Evolutionary conservation across 139 green algal species (phyloP).

Genomic region (Pycnococcus provasolii): DNA sequence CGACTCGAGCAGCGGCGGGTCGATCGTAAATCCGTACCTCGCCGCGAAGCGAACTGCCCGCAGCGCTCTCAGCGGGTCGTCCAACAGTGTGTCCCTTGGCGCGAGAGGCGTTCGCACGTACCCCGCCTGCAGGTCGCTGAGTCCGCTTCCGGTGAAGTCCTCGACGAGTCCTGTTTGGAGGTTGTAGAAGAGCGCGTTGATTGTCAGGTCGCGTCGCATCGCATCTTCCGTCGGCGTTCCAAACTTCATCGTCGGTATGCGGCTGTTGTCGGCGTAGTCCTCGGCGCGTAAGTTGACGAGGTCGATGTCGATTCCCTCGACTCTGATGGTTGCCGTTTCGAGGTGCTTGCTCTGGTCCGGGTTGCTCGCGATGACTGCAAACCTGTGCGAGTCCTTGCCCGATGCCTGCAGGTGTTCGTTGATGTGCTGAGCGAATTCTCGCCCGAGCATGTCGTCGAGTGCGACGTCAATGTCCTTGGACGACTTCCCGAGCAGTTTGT

Average conservation of each 20-base stretch:
- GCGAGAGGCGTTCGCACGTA: conserved; percentile 86
- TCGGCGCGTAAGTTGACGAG: conserved; percentile 93
- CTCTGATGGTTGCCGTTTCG: conserved; percentile 83
- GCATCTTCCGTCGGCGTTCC: conserved; percentile 44
- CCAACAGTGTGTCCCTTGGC: conserved; percentile 75
- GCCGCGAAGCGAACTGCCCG: conserved; percentile 66
- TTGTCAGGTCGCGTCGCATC: conserved; percentile 80
- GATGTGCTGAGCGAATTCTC: conserved; percentile 77
- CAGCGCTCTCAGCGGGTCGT: conserved; percentile 66
- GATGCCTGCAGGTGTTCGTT: conserved; percentile 64
- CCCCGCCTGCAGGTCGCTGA: conserved; percentile 68
- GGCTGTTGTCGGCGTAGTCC: conserved; percentile 68
- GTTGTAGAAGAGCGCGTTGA: conserved; percentile 98
- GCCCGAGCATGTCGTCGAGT: conserved; percentile 78
- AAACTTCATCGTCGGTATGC: conserved; percentile 76
- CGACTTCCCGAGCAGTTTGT: conserved; percentile 64
- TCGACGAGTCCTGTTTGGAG: conserved; percentile 69
- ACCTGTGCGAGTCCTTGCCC: conserved; percentile 41
- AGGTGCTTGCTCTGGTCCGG: conserved; percentile 97
- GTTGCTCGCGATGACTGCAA: conserved; percentile 86
- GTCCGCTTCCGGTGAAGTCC: conserved; percentile 72
- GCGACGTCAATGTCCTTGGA: conserved; percentile 95
- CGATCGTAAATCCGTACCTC: conserved; percentile 73
- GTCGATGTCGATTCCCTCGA: conserved; percentile 48
- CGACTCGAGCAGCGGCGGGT: conserved; percentile 58